Base-by-base conservation (phyloP, 1,139 yeast species). In the Hyphopichia burtonii region DNA sequence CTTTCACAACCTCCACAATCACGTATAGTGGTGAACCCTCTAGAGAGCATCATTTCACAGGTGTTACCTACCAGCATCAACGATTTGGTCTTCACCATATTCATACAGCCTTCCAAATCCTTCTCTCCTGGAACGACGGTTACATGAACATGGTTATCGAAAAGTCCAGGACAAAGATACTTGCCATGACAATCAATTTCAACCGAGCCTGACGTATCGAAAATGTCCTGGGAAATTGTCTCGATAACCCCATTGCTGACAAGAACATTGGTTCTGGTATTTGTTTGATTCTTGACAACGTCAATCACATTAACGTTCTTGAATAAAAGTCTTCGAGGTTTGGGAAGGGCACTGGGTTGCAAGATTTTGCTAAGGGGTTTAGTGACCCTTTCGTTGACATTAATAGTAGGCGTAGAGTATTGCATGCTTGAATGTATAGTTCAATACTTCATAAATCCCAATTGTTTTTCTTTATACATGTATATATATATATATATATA, bases 1-100 rank as follows among this genome's bases (percentile, higher is more conserved):
- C 42, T 37, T 31, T 52, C 57, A 20, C 52, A 44, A 10, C 61
- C 61, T 16, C 56, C 61, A 47, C 59, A 53, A 42, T 56, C 61
- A 34, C 61, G 47, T 15, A 55, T 42, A 3, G 56, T 45, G 14
- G 61, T 56, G 37, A 56, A 56, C 2, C 61, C 61, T 43, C 58
- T 50, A 4, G 44, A 43, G 22, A 56, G 38, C 48, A 55, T 53
- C 15, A 41, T 19, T 31, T 51, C 50, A 35, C 50, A 39, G 35
- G 43, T 46, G 3, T 34, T 40, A 2, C 49, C 51, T 12, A 51
- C 41, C 41, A 60, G 45, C 46, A 54, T 48, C 40, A 55, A 27
- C 16, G 52, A 56, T n/a, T 45, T 52, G 15, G 44, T 37, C 31
- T 46, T 47, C 11, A 58, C 50, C 38, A 52, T 40, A 14, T 40